These are phyloP conservation scores for Collybia nuda DNA, from an alignment of 768 basidiomycete species.

Conservation along the genomic window DNA sequence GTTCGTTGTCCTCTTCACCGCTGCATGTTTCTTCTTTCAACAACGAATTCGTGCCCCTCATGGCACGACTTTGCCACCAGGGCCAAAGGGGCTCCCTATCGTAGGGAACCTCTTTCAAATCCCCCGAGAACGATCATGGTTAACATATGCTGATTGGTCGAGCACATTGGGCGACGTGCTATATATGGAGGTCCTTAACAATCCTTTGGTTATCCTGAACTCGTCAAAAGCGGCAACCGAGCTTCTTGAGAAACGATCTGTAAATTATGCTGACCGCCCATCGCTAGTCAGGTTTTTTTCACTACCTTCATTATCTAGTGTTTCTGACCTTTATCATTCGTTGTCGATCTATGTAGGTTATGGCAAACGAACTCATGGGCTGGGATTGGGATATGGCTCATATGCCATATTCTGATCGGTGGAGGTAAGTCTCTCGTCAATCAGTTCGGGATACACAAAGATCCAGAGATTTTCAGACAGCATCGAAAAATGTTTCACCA, in stretches of 20 bases:
- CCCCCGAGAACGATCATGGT: conserved; percentile 32
- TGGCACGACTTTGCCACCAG: conserved; percentile 26
- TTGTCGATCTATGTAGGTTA: conserved; percentile 1
- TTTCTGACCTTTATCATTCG: too few species aligned
- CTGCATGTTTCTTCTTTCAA: too few species aligned
- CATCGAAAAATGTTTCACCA: conserved; percentile 21
- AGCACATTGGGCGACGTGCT: too few species aligned
- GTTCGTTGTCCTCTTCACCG: too few species aligned
- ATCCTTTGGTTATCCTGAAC: conserved; percentile 31
- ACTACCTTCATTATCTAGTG: too few species aligned
- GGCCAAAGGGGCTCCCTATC: conserved; percentile 34
- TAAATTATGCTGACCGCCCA: conserved; percentile 15
- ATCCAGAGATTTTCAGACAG: not conserved
- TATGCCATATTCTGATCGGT: conserved; percentile 13
- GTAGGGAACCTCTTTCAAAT: conserved; percentile 38
- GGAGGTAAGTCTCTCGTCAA: conserved; percentile 4
- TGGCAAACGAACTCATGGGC: conserved; percentile 13
- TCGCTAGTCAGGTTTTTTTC: conserved; percentile 16
- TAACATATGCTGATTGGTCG: conserved; percentile 27
- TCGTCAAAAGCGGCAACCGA: conserved; percentile 31
- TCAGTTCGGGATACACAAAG: not conserved
- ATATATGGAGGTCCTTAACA: conserved; percentile 5
- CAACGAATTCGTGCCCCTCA: conserved; percentile 11
- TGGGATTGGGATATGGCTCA: conserved; percentile 12
- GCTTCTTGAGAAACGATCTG: conserved; percentile 29